These are phyloP conservation scores for Vigna hirtella DNA, from an alignment of 306 rosid species.

Conservation along the genomic window DNA sequence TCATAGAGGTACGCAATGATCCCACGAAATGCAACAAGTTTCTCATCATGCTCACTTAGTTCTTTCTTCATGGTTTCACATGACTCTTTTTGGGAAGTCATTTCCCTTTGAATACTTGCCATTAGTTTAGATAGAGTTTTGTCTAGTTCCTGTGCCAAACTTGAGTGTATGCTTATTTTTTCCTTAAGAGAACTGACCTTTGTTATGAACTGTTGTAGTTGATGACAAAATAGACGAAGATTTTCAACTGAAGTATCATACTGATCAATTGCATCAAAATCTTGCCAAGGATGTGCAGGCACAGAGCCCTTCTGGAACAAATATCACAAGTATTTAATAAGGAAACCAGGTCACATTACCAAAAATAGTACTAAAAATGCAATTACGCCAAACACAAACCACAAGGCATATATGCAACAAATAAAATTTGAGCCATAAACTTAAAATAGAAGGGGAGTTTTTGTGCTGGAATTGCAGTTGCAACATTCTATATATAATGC, in stretches of 20 bases:
- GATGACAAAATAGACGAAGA: constrained; percentile 53
- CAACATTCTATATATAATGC: constrained; percentile 28
- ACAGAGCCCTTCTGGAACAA: constrained; percentile 57
- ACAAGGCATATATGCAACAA: constrained; percentile 30
- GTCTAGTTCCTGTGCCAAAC: constrained; percentile 61
- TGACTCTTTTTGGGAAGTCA: constrained; percentile 67
- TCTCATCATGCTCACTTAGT: constrained; percentile 63
- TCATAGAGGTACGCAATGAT: constrained; percentile 65
- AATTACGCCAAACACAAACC: constrained; percentile 18
- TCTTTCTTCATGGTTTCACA: constrained; percentile 66
- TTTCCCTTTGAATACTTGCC: constrained; percentile 58
- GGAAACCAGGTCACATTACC: constrained; percentile 20
- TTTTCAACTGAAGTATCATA: constrained; percentile 50
- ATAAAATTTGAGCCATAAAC: constrained; percentile 26
- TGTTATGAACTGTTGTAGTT: constrained; percentile 61
- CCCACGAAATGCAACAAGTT: constrained; percentile 62
- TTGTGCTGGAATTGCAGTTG: background rate
- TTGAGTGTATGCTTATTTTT: constrained; percentile 59
- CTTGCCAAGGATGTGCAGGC: constrained; percentile 59
- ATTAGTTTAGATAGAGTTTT: constrained; percentile 55
- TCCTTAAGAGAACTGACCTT: constrained; percentile 65
- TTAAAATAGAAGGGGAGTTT: constrained; percentile 11
- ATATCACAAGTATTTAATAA: constrained; percentile 32
- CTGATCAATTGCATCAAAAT: constrained; percentile 50
- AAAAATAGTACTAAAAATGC: constrained; percentile 31